Evolutionary conservation across 2,329 filamentous ascomycete genomes (phyloP).

Genomic region (Fusarium luffae): DNA sequence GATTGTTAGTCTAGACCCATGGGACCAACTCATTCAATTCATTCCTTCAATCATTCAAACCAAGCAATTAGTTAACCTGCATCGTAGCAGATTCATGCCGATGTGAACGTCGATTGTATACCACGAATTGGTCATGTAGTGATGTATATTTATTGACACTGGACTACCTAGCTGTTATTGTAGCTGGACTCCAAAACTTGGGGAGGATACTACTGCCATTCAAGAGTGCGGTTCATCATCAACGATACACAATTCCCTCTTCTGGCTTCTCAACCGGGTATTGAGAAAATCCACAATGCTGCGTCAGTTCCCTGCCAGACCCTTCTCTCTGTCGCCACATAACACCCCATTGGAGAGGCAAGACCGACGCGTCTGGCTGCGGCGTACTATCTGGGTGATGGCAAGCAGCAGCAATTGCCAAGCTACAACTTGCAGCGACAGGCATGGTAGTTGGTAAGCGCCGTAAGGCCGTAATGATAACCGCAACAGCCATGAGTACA

Average conservation of each 20-base stretch:
- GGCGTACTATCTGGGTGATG: background rate
- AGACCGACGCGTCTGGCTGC: background rate
- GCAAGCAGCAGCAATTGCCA: background rate
- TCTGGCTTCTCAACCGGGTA: background rate
- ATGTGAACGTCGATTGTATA: too few relatives aligned
- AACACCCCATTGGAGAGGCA: background rate
- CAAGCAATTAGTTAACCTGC: too few relatives aligned
- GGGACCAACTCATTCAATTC: too few relatives aligned
- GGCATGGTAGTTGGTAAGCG: background rate
- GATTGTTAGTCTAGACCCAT: too few relatives aligned
- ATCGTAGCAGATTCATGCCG: too few relatives aligned
- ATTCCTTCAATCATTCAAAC: too few relatives aligned
- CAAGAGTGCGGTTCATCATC: too few relatives aligned
- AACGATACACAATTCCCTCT: background rate
- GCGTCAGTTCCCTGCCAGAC: accelerated
- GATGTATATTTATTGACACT: too few relatives aligned
- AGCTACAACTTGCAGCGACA: background rate
- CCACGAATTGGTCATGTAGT: too few relatives aligned
- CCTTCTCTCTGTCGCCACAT: background rate
- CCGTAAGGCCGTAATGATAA: background rate
- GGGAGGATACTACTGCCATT: too few relatives aligned
- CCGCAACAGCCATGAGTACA: background rate
- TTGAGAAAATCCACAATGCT: background rate
- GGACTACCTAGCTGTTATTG: too few relatives aligned
- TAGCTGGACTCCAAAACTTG: too few relatives aligned